These are phyloP conservation scores for Hypholoma fasciculare DNA, from an alignment of 768 basidiomycete species.

Conservation along the genomic window DNA sequence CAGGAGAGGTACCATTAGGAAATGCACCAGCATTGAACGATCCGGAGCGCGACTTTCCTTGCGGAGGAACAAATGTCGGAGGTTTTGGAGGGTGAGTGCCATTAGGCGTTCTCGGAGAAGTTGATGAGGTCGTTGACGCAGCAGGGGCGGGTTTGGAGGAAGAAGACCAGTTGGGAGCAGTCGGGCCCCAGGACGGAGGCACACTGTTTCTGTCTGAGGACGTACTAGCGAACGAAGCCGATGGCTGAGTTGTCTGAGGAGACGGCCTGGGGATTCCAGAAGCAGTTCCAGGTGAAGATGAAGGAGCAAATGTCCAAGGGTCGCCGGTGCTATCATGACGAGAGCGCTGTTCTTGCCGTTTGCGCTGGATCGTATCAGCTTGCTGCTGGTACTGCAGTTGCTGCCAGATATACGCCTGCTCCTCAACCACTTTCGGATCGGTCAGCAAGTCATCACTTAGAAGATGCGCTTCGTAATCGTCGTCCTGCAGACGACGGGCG, in stretches of 20 bases:
- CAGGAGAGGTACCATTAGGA: conserved; percentile 27
- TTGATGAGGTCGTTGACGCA: conserved; percentile 21
- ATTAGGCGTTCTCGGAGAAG: conserved; percentile 3
- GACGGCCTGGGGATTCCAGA: conserved; percentile 22
- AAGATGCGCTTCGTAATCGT: conserved; percentile 16
- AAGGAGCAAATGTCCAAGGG: conserved; percentile 5
- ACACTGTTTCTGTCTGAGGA: conserved; percentile 20
- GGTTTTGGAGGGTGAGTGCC: conserved; percentile 23
- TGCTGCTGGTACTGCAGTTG: conserved; percentile 42
- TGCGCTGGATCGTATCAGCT: conserved; percentile 42
- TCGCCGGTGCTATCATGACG: conserved; percentile 42
- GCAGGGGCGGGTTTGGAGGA: conserved; percentile 27
- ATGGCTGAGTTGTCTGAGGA: conserved; percentile 21
- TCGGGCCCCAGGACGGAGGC: conserved; percentile 27
- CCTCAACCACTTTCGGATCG: conserved; percentile 23
- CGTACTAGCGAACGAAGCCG: conserved; percentile 21
- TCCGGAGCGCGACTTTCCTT: conserved; percentile 29
- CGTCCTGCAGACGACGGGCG: conserved; percentile 27
- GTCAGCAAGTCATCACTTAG: neutral
- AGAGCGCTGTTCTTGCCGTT: conserved; percentile 43
- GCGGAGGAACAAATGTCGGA: conserved; percentile 24
- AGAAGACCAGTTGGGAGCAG: conserved; percentile 31
- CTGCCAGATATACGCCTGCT: conserved; percentile 26
- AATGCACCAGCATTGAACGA: conserved; percentile 32
- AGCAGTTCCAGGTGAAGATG: neutral